Evolutionary conservation across 192 early-diverging fungal species (phyloP).

Genomic region (Coemansia sp.): DNA sequence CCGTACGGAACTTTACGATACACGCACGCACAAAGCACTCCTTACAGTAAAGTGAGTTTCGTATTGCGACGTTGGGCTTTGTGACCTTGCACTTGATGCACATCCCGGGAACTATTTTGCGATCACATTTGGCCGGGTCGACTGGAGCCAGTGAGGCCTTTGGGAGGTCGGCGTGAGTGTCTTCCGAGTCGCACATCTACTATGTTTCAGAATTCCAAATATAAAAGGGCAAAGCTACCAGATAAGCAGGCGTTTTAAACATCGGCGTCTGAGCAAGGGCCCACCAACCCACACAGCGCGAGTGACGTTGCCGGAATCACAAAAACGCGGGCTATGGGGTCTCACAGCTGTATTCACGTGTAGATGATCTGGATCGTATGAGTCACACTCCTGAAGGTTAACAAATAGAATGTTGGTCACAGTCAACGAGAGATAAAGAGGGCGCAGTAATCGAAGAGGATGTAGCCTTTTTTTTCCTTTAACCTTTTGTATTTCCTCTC

Average conservation of each 20-base stretch:
- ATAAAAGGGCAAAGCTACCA: not conserved
- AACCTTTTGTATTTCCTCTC: not conserved
- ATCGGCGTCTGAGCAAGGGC: no score
- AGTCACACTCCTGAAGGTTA: not conserved
- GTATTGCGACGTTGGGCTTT: constrained; percentile 63
- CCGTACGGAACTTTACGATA: constrained; percentile 68
- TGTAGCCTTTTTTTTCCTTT: not conserved
- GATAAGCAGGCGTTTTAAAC: not conserved
- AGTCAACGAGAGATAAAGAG: no score
- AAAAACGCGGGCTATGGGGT: not conserved
- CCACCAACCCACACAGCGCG: not conserved
- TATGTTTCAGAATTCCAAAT: not conserved
- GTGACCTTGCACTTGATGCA: constrained; percentile 81
- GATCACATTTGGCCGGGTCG: constrained; percentile 2
- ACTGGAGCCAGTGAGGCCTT: not conserved
- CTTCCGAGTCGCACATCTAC: constrained; percentile 11
- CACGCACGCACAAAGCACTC: constrained; percentile 72
- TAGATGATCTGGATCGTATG: not conserved
- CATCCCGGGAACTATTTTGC: constrained; percentile 26
- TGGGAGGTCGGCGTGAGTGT: not conserved
- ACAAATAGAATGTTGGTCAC: not conserved
- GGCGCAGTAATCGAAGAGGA: no score
- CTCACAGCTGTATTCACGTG: not conserved
- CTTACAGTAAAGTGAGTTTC: constrained; percentile 78
- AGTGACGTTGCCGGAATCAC: not conserved